Percentiles rank a stretch among this genome's conserved stretches.
phyloP scores from a whole-genome alignment of 345 rosid species.

The Salix suchowensis region DNA sequence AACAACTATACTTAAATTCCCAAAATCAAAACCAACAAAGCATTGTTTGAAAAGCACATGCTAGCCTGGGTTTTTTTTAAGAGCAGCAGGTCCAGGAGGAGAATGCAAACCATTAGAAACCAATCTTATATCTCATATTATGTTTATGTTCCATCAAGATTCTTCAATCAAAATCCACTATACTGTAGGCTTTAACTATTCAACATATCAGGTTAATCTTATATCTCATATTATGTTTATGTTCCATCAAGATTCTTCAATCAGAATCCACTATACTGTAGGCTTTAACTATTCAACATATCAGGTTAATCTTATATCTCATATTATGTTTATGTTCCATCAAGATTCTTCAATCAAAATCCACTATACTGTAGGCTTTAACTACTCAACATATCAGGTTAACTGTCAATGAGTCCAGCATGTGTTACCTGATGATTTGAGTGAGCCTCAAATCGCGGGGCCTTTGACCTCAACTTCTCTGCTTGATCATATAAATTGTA shows the following conservation, averaged over 20 bases:
- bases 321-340: too few relatives aligned
- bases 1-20: background rate
- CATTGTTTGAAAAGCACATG: background rate
- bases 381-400: background rate
- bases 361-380: background rate
- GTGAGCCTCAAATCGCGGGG: constrained; percentile 88
- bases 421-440: constrained; percentile 72
- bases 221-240: too few relatives aligned
- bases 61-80: background rate
- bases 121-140: too few relatives aligned
- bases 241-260: background rate
- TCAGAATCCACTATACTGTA: background rate
- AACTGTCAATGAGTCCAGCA: background rate
- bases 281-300: background rate
- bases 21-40: background rate
- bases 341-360: background rate
- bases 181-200: background rate
- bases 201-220: background rate
- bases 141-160: background rate
- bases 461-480: constrained; percentile 85
- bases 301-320: too few relatives aligned
- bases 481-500: constrained; percentile 85
- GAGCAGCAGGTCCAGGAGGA: background rate
- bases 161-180: background rate
- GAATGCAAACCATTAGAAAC: too few relatives aligned